Base-by-base conservation (phyloP, 2,329 filamentous ascomycete genomes). In the Endocalyx cinctus region DNA sequence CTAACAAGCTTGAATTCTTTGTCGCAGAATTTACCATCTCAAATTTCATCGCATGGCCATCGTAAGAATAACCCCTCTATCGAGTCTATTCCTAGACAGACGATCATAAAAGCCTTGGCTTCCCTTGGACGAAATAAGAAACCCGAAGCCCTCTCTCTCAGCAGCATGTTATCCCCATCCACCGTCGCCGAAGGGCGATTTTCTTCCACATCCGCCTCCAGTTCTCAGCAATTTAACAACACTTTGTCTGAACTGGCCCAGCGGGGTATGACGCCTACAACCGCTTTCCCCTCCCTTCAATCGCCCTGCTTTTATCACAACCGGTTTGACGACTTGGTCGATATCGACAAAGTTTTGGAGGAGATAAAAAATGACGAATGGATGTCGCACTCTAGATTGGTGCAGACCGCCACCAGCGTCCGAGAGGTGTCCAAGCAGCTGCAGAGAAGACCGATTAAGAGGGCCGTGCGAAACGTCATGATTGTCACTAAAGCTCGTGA, bases 221-320 rank as follows among this genome's bases (percentile, higher is more conserved):
- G 66, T 2, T 74, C 79, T 3, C 76, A 82, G 50, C 77, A 76
- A 39, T 71, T 89, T 8, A 80, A 79, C 41, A 70, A 78, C 42
- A 70, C 72, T 7, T 67, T 79, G 37, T 69, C 72, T 47, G 72
- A 72, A 47, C 61, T 79, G 29, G 70, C 69, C 38, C 59, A 56
- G 44, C 55, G 51, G 59, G 54, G 55, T 58, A 47, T 59, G 48
- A 64, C 66, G 23, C 58, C 58, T 40, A 68, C 48, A 55, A 74
- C 51, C 44, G 69, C 74, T 12, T 72, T 89, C 46, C 74, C 82
- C 10, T 73, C 83, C 8, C 67, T 97, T 33, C 83, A 90, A 50
- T 96, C 89, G 27, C 92, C 92, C 11, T 98, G 92, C 67, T 98
- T 94, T 66, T 97, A 95, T 66, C 92, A 98, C 64, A 86, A 94